These are phyloP conservation scores for Neostapfia colusana DNA, from an alignment of 176 grass and related monocot species.

Conservation along the genomic window DNA sequence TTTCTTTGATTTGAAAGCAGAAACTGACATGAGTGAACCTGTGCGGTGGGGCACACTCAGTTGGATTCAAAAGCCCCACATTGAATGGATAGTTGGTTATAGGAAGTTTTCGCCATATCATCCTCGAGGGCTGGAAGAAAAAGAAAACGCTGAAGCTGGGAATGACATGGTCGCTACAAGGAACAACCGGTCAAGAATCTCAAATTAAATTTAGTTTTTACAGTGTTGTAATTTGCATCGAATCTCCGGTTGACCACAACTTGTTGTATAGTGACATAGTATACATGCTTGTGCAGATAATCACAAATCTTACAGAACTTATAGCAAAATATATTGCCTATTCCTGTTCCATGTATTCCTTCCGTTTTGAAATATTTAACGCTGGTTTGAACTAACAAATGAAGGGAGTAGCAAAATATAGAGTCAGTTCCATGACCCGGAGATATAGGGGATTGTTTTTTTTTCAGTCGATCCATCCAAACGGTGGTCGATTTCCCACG, in stretches of 20 bases:
- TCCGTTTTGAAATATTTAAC: too few species aligned
- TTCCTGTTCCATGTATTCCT: background rate
- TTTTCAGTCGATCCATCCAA: too few species aligned
- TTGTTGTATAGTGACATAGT: conserved; percentile 41
- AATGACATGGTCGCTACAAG: background rate
- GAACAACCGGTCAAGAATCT: background rate
- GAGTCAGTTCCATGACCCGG: too few species aligned
- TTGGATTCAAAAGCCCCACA: background rate
- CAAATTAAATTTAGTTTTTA: conserved; percentile 18
- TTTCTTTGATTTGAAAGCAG: conserved; percentile 1
- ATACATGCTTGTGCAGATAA: conserved; percentile 37
- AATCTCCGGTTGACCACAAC: background rate
- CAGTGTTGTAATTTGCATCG: conserved; percentile 30
- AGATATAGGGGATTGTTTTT: too few species aligned
- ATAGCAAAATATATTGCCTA: background rate
- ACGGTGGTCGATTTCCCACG: too few species aligned
- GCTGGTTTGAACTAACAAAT: too few species aligned
- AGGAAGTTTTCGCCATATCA: conserved; percentile 10
- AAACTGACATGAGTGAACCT: too few species aligned
- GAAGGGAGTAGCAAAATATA: too few species aligned
- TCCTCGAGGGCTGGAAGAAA: background rate
- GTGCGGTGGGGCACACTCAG: too few species aligned
- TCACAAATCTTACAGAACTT: background rate
- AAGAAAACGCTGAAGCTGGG: too few species aligned
- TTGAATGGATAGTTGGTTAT: background rate